These are phyloP conservation scores for Arabidopsis thaliana DNA, from an alignment of 345 rosid genomes.

Conservation along the genomic window TAIR10.1 NC_003076.8:25412501-25413000, in stretches of 20 bases:
- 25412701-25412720: conserved; percentile 12
- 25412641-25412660: conserved; percentile 29
- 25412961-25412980: no score
- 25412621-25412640: background rate
- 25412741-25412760: conserved; percentile 4
- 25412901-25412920: background rate
- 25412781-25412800: conserved; percentile 5
- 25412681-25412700: background rate
- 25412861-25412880: background rate
- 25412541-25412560: no score
- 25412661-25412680: conserved; percentile 24
- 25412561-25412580: background rate
- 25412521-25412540: background rate
- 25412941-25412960: no score
- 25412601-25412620: background rate
- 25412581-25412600: background rate
- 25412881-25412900: conserved; percentile 41
- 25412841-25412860: background rate
- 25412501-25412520: background rate
- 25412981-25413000: no score
- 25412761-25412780: conserved; percentile 30
- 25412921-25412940: background rate
- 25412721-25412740: background rate
- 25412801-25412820: background rate
- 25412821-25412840: background rate